Percentiles rank a stretch among this genome's conserved stretches.
Evolutionary conservation across 495 filamentous ascomycete genomes (phyloP).

Genomic region (Tuber indicum): DNA sequence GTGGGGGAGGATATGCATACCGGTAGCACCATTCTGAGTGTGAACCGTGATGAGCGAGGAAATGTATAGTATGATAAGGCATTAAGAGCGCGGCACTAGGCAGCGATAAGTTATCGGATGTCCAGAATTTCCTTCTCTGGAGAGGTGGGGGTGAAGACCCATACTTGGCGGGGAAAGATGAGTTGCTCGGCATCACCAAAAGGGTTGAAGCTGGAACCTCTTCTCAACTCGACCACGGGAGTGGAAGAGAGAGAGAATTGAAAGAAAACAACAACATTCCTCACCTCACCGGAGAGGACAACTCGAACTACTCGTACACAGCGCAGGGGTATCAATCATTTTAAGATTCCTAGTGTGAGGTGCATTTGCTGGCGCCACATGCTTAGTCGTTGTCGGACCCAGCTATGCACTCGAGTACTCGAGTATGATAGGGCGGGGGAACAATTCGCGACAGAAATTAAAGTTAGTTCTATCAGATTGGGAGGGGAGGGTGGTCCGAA

Average conservation of each 20-base stretch:
- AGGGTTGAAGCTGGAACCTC: background rate
- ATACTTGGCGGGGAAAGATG: background rate
- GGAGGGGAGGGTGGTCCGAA: background rate
- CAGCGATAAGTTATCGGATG: background rate
- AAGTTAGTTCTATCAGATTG: background rate
- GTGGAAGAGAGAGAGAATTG: too few species aligned
- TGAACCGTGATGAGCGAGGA: background rate
- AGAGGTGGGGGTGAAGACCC: background rate
- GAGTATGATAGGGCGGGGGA: too few species aligned
- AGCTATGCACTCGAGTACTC: background rate
- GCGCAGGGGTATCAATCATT: too few species aligned
- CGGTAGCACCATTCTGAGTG: background rate
- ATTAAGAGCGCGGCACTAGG: background rate
- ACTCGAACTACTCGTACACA: too few species aligned
- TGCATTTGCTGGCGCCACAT: background rate
- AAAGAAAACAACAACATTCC: too few species aligned
- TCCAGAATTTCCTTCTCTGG: background rate
- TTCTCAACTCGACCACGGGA: too few species aligned
- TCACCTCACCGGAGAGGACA: too few species aligned
- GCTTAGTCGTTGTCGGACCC: background rate
- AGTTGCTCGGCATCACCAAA: background rate
- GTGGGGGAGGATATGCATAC: too few species aligned
- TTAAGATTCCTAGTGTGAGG: background rate
- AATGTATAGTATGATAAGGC: background rate
- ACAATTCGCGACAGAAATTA: background rate